These are phyloP conservation scores for Torulaspora quercuum DNA, from an alignment of 805 yeast species.

Conservation along the genomic window DNA sequence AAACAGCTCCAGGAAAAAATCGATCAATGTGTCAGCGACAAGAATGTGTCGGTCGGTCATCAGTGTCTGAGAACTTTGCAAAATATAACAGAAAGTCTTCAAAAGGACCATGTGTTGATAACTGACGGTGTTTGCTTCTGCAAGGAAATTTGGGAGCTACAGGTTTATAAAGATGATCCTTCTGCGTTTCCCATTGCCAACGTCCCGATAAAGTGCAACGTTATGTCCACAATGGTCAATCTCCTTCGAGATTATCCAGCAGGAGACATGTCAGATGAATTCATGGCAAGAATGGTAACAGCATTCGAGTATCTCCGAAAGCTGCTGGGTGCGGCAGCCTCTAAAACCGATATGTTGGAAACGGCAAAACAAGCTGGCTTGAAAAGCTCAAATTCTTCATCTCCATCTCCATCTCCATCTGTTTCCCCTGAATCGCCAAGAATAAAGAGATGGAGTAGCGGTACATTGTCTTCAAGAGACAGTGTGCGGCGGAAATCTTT, in stretches of 20 bases:
- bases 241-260: conserved; percentile 12
- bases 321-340: conserved; percentile 9
- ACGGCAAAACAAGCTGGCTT: no score
- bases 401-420: not conserved
- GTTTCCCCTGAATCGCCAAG: no score
- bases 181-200: conserved; percentile 16
- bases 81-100: conserved; percentile 16
- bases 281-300: conserved; percentile 8
- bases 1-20: conserved; percentile 1
- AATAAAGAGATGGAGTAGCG: conserved; percentile 5
- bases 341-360: not conserved
- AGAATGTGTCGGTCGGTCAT: not conserved
- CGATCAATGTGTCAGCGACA: not conserved
- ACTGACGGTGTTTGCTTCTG: conserved; percentile 12
- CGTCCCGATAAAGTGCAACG: conserved; percentile 21
- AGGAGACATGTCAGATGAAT: conserved; percentile 3
- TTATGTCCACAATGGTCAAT: conserved; percentile 14
- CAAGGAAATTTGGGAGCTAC: conserved; percentile 16
- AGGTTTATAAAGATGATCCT: conserved; percentile 10
- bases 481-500: not conserved
- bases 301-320: conserved; percentile 16
- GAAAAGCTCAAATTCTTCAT: no score
- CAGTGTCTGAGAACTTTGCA: conserved; percentile 13
- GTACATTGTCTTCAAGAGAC: conserved; percentile 1
- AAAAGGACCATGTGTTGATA: conserved; percentile 14